A percentile compares a stretch with the other conserved stretches of the same genome.
These are phyloP conservation scores for Leccinum variicolor DNA, from an alignment of 768 basidiomycete genomes.

Conservation along the genomic window DNA sequence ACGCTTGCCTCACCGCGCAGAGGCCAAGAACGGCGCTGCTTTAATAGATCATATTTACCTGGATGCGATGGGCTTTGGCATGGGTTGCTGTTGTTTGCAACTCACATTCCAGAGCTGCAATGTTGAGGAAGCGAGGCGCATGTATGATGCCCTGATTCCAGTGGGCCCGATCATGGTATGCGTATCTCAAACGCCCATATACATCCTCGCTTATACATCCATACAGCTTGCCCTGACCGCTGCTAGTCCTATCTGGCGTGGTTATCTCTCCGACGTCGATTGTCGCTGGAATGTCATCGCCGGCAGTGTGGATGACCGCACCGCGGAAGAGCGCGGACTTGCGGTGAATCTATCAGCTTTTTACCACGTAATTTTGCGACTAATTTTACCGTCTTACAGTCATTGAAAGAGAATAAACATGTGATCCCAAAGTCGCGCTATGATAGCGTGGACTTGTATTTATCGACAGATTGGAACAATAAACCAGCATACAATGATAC, in stretches of 20 bases:
- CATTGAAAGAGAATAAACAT: constrained; percentile 69
- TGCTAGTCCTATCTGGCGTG: constrained; percentile 92
- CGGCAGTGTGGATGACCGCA: constrained; percentile 97
- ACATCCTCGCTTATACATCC: constrained; percentile 2
- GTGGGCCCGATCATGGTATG: constrained; percentile 92
- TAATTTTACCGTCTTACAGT: constrained; percentile 43
- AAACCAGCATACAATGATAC: constrained; percentile 94
- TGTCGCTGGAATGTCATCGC: constrained; percentile 99
- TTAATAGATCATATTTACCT: constrained; percentile 90
- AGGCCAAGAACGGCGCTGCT: constrained; percentile 89
- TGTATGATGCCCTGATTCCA: constrained; percentile 96
- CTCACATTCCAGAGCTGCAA: constrained; percentile 97
- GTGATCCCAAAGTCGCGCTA: constrained; percentile 96
- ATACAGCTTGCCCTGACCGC: constrained; percentile 87
- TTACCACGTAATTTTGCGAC: constrained; percentile 1
- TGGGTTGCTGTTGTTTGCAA: constrained; percentile 98
- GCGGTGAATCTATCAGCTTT: constrained; percentile 46
- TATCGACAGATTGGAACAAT: constrained; percentile 84
- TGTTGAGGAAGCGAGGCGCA: constrained; percentile 83
- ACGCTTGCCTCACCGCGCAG: constrained; percentile 34
- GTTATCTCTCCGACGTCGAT: constrained; percentile 94
- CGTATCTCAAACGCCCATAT: background rate
- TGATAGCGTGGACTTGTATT: constrained; percentile 92
- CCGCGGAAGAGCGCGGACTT: constrained; percentile 88
- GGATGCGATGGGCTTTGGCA: constrained; percentile 99